Evolutionary conservation across 2,329 filamentous ascomycete species (phyloP), one percentile per base, ranked within the genome.

Genomic region (Microdochium paspali): DNA sequence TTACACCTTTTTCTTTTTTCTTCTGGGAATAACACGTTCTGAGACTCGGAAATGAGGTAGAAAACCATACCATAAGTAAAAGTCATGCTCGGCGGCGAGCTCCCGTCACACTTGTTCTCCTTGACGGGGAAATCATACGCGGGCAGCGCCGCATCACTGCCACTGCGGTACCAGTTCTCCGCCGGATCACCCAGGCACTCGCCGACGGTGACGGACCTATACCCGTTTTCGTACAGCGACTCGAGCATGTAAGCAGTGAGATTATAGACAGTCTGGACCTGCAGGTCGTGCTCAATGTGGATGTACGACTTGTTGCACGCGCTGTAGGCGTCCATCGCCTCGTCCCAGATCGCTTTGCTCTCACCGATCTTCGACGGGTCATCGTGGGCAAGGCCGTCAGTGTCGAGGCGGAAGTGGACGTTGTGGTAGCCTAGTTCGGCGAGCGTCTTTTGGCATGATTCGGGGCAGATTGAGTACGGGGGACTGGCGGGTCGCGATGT

Each of bases 101-200:
- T 40, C 10, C 35, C 35, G 18, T 40, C 35, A 18, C 35, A 40
- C 15, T 20, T 21, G 35, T 40, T 40, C 35, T 40, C 35, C 35
- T 40, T 40, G 35, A 40, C 35, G 12, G 35, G 35, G 48, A 61
- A 61, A 47, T 50, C 56, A 43, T 62, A 62, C 6, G 49, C 51
- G 4, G 60, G 57, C 24, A 61, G 56, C 13, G 46, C 1, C 15
- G 15, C 35, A 30, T 54, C 54, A 26, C 54, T 56, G 35, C 59
- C 61, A 26, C 58, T 54, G 30, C 76, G 72, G 58, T 80, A 80
- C 77, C 76, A 80, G 55, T 72, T 68, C 44, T 62, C 64, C 3
- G 55, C 52, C 15, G 73, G 62, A 51, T 80, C 75, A 15, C 71
- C 67, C 13, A 80, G 63, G 54, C 77, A 80, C 53, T 78, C 67